phyloP scores from a whole-genome alignment of 805 yeast species.

The Zygosaccharomyces siamensis region DNA sequence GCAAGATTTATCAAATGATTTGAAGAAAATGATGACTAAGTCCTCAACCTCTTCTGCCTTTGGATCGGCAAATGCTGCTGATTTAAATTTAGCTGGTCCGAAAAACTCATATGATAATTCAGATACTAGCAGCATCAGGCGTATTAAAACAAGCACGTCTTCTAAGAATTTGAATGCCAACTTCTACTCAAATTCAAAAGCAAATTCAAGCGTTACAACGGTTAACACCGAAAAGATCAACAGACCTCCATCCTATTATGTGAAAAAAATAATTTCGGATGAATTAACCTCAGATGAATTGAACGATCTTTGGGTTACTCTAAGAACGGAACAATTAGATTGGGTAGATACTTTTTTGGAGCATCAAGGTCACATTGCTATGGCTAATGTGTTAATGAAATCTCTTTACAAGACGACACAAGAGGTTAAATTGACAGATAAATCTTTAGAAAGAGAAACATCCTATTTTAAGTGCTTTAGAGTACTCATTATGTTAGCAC shows the following conservation, averaged over 20 bases:
- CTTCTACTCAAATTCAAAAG: constrained; percentile 5
- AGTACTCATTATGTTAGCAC: constrained; percentile 37
- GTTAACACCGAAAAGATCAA: constrained; percentile 31
- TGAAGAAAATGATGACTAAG: constrained; percentile 47
- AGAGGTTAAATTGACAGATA: constrained; percentile 34
- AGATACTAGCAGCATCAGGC: constrained; percentile 1
- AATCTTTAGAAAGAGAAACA: constrained; percentile 62
- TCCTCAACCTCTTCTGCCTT: constrained; percentile 6
- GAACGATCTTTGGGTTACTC: constrained; percentile 82
- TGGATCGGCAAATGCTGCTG: constrained; percentile 10
- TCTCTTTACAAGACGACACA: constrained; percentile 30
- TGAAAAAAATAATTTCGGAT: constrained; percentile 66
- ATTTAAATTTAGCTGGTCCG: constrained; percentile 3
- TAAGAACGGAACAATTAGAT: constrained; percentile 78
- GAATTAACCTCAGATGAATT: constrained; percentile 63
- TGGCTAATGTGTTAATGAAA: constrained; percentile 61
- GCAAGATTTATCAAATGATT: constrained; percentile 79
- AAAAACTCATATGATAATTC: constrained; percentile 4
- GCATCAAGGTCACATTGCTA: constrained; percentile 74
- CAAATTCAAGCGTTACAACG: constrained; percentile 23
- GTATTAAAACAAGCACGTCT: constrained; percentile 3
- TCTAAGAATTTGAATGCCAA: constrained; percentile 4
- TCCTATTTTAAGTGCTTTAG: constrained; percentile 73
- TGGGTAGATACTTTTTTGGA: constrained; percentile 82
- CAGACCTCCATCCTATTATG: constrained; percentile 68